Conservation (phyloP, 345 rosid genomes). For the Eucalyptus fibrosa region DNA sequence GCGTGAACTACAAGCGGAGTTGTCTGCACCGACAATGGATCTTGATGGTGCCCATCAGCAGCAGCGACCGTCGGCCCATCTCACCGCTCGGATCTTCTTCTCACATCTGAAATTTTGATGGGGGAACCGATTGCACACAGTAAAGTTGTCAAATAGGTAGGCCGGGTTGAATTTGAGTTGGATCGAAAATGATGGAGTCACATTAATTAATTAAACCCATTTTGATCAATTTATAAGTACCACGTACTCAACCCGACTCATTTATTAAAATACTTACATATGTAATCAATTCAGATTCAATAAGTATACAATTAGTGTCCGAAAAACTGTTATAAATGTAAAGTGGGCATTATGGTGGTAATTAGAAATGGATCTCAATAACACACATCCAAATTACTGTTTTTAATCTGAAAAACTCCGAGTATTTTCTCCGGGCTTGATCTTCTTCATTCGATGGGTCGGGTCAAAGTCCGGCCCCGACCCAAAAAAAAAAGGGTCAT, state of each 20-base stretch:
- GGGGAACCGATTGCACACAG: background rate
- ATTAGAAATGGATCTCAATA: background rate
- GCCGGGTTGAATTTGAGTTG: too few relatives aligned
- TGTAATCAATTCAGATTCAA: too few relatives aligned
- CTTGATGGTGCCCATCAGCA: background rate
- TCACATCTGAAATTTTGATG: background rate
- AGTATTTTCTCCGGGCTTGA: background rate
- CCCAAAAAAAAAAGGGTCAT: background rate
- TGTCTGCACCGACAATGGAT: background rate
- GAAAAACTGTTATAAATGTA: background rate
- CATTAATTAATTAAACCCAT: too few relatives aligned
- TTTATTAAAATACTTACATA: too few relatives aligned
- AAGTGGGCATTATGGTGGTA: background rate
- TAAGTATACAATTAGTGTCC: background rate
- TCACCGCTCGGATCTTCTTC: background rate
- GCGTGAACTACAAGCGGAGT: background rate
- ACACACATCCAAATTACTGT: background rate
- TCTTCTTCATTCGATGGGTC: background rate
- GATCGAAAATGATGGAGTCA: accelerated
- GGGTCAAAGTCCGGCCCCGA: background rate
- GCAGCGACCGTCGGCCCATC: background rate
- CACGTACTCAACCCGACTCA: too few relatives aligned
- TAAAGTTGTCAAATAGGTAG: background rate
- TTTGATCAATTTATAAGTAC: too few relatives aligned
- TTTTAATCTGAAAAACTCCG: background rate